Base-by-base conservation (phyloP, 2,329 filamentous ascomycete genomes). In the Aspergillus tubingensis region DNA sequence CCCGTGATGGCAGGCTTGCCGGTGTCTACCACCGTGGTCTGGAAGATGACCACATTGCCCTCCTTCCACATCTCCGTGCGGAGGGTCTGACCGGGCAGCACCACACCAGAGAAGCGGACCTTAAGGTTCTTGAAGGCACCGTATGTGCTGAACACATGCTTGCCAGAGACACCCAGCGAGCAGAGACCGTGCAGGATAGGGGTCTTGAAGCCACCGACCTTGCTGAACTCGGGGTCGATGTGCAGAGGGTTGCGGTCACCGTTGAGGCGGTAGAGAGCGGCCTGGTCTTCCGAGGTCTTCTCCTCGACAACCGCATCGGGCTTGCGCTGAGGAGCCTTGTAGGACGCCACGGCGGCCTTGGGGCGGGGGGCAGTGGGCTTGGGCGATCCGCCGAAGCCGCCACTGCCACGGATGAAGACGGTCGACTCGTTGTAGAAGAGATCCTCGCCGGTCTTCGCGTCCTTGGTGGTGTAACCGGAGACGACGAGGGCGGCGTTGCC, bases 161-260 rank as follows among this genome's bases (percentile, higher is more conserved):
- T 97, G 66, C 89, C 91, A 15, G 91, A 89, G 67, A 98, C 87
- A 68, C 95, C 95, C 72, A 99, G 94, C 75, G 88, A 95, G 85
- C 92, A 96, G 39, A 99, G 86, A n/a, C 95, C 95, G 81, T 99
- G 95, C 57, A 99, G 83, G 74, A 99, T 99, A 11, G 95, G 95
- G 27, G 83, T 86, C 80, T 95, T 90, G 87, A 99, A 99, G 61
- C 95, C 95, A 61, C 94, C 95, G 69, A 96, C 88, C 82, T 95
- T 95, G 80, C 91, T 91, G 79, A 99, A 98, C 53, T 87, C 85
- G 1, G 95, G 95, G 77, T 99, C 95, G 64, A 99, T 90, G 81
- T 99, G 95, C 1, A 99, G 87, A 13, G 95, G 95, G 82, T 99
- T 98, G 74, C 94, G 89, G 79, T 99, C 95, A 53, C 95, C 95